phyloP scores from a whole-genome alignment of 169 alveolate species.

The Plasmodium relictum region DNA sequence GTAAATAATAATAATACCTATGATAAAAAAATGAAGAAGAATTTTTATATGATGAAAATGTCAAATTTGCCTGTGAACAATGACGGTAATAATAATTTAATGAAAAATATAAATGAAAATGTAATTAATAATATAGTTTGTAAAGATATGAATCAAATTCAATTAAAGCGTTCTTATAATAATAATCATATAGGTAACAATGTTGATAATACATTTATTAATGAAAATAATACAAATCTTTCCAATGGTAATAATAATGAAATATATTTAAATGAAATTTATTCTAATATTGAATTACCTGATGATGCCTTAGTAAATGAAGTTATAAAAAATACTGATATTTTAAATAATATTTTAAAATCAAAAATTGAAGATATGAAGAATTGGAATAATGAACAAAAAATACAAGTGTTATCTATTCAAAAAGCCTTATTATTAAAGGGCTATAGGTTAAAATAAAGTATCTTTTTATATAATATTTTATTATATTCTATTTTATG shows the following conservation, averaged over 20 bases:
- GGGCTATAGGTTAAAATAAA: constrained; percentile 43
- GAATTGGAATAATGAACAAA: constrained; percentile 45
- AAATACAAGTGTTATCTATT: constrained; percentile 40
- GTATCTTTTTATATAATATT: neutral
- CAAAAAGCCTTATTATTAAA: constrained; percentile 58
- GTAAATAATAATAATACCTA: too few relatives aligned
- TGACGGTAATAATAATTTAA: neutral
- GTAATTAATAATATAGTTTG: neutral
- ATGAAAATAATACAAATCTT: neutral
- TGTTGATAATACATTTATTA: neutral
- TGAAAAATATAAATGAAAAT: neutral
- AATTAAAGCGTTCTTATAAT: neutral
- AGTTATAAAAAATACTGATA: constrained; percentile 45
- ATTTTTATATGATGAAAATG: neutral
- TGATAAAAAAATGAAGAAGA: neutral
- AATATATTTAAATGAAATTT: constrained; percentile 4
- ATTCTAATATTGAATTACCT: constrained; percentile 26
- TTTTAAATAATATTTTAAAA: constrained; percentile 60
- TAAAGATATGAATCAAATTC: neutral
- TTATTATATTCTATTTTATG: neutral
- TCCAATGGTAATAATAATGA: neutral
- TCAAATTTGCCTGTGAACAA: neutral
- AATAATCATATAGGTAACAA: constrained; percentile 12
- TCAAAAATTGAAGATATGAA: constrained; percentile 54
- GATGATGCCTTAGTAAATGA: constrained; percentile 65